Percentiles rank a stretch among this genome's conserved stretches.
phyloP scores from a whole-genome alignment of 1,284 basidiomycete species.

The Gymnopus androsaceus region DNA sequence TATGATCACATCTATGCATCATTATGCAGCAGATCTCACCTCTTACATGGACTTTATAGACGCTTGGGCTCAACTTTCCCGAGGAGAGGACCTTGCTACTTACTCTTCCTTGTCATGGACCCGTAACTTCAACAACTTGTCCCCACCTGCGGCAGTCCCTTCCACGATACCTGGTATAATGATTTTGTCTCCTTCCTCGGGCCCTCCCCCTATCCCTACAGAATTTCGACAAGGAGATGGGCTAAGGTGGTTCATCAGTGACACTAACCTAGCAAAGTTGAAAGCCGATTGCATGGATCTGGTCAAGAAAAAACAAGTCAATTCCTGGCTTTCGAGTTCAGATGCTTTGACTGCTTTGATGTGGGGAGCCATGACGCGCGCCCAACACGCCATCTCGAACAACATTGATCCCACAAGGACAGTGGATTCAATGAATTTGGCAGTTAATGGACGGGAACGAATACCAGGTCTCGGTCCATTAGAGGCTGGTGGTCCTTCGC shows the following conservation, averaged over 20 bases:
- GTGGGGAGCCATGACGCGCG: conserved; percentile 14
- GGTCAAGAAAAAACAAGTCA: neutral
- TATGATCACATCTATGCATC: conserved; percentile 6
- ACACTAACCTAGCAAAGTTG: neutral
- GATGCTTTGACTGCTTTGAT: conserved; percentile 15
- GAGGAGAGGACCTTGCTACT: neutral
- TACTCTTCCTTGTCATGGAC: conserved; percentile 7
- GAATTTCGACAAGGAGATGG: neutral
- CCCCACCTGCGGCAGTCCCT: neutral
- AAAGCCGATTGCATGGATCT: conserved; percentile 4
- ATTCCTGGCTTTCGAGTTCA: conserved; percentile 12
- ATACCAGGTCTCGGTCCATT: neutral
- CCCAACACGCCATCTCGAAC: conserved; percentile 1
- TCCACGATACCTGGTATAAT: conserved; percentile 6
- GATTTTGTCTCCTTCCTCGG: neutral
- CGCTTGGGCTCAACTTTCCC: conserved; percentile 8
- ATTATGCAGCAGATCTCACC: conserved; percentile 11
- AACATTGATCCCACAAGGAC: neutral
- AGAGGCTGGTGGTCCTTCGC: neutral
- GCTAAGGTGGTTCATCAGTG: conserved; percentile 13
- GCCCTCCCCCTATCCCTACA: conserved; percentile 3
- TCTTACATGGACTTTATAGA: conserved; percentile 13
- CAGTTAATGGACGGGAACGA: conserved; percentile 11
- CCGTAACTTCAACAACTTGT: neutral
- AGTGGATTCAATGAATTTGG: conserved; percentile 2